phyloP scores from a whole-genome alignment of 2,329 filamentous ascomycete species.

The Calonectria pauciramosa region DNA sequence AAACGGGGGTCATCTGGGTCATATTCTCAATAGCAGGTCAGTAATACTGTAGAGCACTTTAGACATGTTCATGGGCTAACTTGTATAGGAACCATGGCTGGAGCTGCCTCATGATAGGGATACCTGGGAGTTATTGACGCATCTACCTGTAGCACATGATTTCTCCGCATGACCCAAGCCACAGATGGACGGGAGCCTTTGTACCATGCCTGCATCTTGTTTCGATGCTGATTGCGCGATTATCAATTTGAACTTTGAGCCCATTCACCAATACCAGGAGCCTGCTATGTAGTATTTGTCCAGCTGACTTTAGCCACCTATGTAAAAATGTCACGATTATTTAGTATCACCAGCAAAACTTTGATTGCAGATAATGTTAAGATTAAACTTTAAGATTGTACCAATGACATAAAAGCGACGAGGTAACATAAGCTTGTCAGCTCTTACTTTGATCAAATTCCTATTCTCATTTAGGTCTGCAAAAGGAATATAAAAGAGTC shows the following conservation, averaged over 20 bases:
- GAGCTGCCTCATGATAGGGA: conserved; percentile 30
- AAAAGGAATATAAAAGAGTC: background rate
- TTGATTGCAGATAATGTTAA: too few relatives aligned
- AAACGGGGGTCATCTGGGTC: conserved; percentile 26
- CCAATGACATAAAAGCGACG: too few relatives aligned
- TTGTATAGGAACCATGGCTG: conserved; percentile 27
- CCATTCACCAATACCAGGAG: background rate
- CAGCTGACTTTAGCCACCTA: background rate
- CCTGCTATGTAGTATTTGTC: background rate
- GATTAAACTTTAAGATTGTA: too few relatives aligned
- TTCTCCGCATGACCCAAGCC: background rate
- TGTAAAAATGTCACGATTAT: background rate
- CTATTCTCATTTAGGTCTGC: background rate
- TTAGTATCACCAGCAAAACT: too few relatives aligned
- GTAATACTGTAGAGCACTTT: background rate
- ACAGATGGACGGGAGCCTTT: too few relatives aligned
- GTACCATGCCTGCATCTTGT: background rate
- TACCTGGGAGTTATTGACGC: background rate
- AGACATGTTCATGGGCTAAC: background rate
- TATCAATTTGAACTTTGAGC: too few relatives aligned
- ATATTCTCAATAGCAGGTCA: conserved; percentile 27
- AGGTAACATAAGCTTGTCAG: too few relatives aligned
- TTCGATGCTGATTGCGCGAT: background rate
- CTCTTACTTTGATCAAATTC: too few relatives aligned
- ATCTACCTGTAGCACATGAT: too few relatives aligned